Conservation (phyloP, 352 stramenopile genomes). For the Globisporangium splendens region DNA sequence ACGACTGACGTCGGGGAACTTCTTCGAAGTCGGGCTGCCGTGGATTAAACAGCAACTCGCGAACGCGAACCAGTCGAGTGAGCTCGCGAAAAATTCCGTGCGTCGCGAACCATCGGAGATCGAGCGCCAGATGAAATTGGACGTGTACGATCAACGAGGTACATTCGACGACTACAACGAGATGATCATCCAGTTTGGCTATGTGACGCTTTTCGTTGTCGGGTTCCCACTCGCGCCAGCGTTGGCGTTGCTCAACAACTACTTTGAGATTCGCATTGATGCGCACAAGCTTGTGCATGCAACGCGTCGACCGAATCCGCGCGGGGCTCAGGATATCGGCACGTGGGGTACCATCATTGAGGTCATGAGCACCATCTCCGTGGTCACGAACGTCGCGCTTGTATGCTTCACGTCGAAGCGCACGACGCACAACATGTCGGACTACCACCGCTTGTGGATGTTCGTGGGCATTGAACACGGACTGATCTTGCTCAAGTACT, state of each 20-base stretch:
- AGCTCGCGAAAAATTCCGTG: conserved; percentile 31
- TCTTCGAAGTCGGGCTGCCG: conserved; percentile 70
- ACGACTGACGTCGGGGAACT: conserved; percentile 69
- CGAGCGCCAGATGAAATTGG: conserved; percentile 57
- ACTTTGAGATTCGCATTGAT: conserved; percentile 91
- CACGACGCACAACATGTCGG: conserved; percentile 40
- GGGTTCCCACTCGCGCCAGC: conserved; percentile 90
- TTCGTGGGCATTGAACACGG: conserved; percentile 68
- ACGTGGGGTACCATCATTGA: conserved; percentile 91
- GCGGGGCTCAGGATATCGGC: conserved; percentile 84
- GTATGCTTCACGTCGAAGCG: conserved; percentile 89
- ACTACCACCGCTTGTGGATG: conserved; percentile 47
- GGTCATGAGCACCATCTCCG: conserved; percentile 82
- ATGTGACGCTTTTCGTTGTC: conserved; percentile 93
- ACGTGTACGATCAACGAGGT: conserved; percentile 68
- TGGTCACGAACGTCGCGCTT: conserved; percentile 92
- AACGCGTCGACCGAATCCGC: conserved; percentile 69
- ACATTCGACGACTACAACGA: conserved; percentile 87
- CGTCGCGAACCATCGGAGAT: conserved; percentile 41
- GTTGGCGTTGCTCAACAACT: conserved; percentile 89
- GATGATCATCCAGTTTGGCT: conserved; percentile 89
- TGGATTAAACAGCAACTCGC: conserved; percentile 68
- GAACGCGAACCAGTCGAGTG: conserved; percentile 11
- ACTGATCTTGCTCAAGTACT: conserved; percentile 66
- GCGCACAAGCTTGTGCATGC: conserved; percentile 81